Base-by-base conservation (phyloP, 2,329 filamentous ascomycete genomes). In the Cytospora piceicola region DNA sequence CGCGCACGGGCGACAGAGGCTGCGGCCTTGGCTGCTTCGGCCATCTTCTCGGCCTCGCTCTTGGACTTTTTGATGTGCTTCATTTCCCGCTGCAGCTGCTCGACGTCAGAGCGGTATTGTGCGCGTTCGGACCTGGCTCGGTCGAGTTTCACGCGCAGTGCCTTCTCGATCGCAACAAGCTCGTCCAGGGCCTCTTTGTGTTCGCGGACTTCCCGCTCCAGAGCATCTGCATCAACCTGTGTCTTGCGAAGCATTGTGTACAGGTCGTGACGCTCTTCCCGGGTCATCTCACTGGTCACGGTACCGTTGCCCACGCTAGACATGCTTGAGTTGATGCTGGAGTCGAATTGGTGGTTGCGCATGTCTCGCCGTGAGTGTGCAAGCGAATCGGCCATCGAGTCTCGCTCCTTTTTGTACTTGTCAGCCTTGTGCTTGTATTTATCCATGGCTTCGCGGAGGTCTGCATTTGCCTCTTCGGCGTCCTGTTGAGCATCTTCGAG, bases 161-260 rank as follows among this genome's bases (percentile, higher is more conserved):
- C 81, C 24, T 80, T 79, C 71, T 91, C 87, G n/a, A 84, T 83
- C 17, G 78, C 78, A 39, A 81, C 77, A 32, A 88, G 80, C 36
- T 80, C 77, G 51, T 85, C 84, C 58, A 94, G 85, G 17, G 87
- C 83, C 63, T 86, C 82, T 63, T 92, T 88, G 68, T 90, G 88
- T 72, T 91, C 87, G 7, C 84, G 82, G 32, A 95, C 82, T 72
- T 91, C 88, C 65, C 91, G 83, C 70, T 92, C 88, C n/a, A 95
- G 81, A 39, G 88, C 85, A 74, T 92, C 87, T 52, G 84, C 80
- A 72, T 90, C 85, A 15, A 87, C 80, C 75, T 90, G 88, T 24
- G 85, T 85, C 71, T 86, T 83, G 67, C 86, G 87, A 30, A 89
- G 79, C 75, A 86, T 82, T 61, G 83, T 79, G 69, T 88, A 85